These are phyloP conservation scores for Tuber microsphaerosporum DNA, from an alignment of 495 filamentous ascomycete genomes.

Conservation along the genomic window DNA sequence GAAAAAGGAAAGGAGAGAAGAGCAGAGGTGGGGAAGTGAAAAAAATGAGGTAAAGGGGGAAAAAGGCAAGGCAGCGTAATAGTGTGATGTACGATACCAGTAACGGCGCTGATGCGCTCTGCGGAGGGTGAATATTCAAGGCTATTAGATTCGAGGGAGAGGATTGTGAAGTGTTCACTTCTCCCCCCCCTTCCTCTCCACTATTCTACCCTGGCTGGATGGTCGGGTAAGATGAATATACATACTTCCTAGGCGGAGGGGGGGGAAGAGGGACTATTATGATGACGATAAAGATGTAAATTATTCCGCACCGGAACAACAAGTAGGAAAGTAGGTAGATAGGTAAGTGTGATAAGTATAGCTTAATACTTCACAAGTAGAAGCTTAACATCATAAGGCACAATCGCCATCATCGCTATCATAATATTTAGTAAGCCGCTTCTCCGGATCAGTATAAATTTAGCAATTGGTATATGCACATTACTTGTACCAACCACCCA, in stretches of 20 bases:
- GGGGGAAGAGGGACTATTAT: not conserved
- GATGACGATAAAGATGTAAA: not conserved
- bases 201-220: not conserved
- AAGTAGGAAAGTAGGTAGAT: not conserved
- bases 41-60: no score
- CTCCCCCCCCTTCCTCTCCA: not conserved
- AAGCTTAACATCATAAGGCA: not conserved
- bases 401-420: not conserved
- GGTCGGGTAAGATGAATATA: conserved; percentile 1
- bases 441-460: not conserved
- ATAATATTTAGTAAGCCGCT: not conserved
- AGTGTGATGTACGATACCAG: not conserved
- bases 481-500: no score
- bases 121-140: not conserved
- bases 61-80: not conserved
- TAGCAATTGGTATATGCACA: not conserved
- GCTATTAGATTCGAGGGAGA: not conserved
- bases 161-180: not conserved
- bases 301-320: not conserved
- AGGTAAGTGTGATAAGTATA: not conserved
- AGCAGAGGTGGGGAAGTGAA: not conserved
- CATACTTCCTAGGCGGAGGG: not conserved
- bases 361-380: not conserved
- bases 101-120: not conserved
- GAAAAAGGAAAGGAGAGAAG: not conserved